Conservation (phyloP, 208 protist genomes). For the Trypanosoma vivax region DNA sequence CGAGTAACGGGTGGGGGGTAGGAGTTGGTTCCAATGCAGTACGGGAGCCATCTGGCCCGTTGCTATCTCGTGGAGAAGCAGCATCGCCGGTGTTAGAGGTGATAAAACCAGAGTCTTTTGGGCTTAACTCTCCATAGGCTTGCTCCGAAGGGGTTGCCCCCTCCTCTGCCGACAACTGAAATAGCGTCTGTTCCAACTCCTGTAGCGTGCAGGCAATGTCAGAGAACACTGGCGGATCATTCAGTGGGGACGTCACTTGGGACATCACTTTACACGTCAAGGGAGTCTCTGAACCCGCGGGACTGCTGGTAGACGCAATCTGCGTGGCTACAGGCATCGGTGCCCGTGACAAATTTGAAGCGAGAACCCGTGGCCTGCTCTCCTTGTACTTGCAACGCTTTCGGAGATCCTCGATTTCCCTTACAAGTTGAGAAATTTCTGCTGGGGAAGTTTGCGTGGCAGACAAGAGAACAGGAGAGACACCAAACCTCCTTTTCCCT, state of each 20-base stretch:
- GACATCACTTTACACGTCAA: too few relatives aligned
- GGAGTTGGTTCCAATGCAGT: too few relatives aligned
- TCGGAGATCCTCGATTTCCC: slow-evolving; percentile 28
- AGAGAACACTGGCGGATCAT: slow-evolving; percentile 1
- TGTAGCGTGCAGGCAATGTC: slow-evolving; percentile 74
- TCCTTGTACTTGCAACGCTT: slow-evolving; percentile 10
- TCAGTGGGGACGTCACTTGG: not conserved
- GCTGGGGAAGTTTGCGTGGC: not conserved
- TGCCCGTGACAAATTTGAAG: slow-evolving; percentile 7
- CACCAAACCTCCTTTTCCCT: too few relatives aligned
- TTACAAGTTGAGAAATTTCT: slow-evolving; percentile 20
- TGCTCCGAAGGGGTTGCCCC: not conserved
- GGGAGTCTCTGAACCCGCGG: not conserved
- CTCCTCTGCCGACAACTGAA: slow-evolving; percentile 17
- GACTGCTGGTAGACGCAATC: not conserved
- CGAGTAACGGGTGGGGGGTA: too few relatives aligned
- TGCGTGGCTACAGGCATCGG: not conserved
- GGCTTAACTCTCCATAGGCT: not conserved
- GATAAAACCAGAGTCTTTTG: not conserved
- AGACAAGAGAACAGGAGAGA: too few relatives aligned
- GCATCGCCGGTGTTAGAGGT: not conserved
- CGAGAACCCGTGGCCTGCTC: slow-evolving; percentile 9
- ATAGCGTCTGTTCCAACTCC: slow-evolving; percentile 68
- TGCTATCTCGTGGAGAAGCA: too few relatives aligned
- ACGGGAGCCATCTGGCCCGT: too few relatives aligned